Evolutionary conservation across 2,329 filamentous ascomycete species (phyloP).

Genomic region (Mollisiaceae sp.): DNA sequence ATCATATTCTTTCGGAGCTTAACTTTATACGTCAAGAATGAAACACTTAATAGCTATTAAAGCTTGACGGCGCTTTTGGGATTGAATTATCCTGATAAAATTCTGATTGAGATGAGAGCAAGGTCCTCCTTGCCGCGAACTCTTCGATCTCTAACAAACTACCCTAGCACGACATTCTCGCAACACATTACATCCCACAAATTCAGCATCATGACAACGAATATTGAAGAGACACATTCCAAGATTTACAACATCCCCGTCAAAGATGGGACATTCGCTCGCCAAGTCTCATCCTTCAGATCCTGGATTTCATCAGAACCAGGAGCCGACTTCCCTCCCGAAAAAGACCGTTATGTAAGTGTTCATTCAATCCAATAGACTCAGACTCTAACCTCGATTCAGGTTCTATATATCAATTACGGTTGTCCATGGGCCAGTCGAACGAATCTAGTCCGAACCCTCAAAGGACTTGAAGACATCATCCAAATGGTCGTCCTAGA

Average conservation of each 20-base stretch:
- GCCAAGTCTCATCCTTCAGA: conserved; percentile 79
- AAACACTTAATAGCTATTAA: too few species aligned
- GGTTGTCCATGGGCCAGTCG: conserved; percentile 60
- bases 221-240: neutral
- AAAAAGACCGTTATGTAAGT: conserved; percentile 74
- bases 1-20: neutral
- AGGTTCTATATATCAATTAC: conserved; percentile 12
- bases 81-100: too few species aligned
- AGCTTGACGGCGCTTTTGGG: too few species aligned
- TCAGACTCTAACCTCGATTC: neutral
- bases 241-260: neutral
- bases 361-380: neutral
- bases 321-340: conserved; percentile 45
- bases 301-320: conserved; percentile 55
- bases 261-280: conserved; percentile 84
- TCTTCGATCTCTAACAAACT: too few species aligned
- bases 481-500: conserved; percentile 23
- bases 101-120: too few species aligned
- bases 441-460: conserved; percentile 80
- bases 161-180: too few species aligned
- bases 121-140: too few species aligned
- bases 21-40: too few species aligned
- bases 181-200: too few species aligned
- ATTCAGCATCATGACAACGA: conserved; percentile 2
- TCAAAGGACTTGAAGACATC: conserved; percentile 89